Percentiles rank a stretch among this genome's conserved stretches.
Conservation (phyloP, 768 basidiomycete species). For the Lentinula sp. region DNA sequence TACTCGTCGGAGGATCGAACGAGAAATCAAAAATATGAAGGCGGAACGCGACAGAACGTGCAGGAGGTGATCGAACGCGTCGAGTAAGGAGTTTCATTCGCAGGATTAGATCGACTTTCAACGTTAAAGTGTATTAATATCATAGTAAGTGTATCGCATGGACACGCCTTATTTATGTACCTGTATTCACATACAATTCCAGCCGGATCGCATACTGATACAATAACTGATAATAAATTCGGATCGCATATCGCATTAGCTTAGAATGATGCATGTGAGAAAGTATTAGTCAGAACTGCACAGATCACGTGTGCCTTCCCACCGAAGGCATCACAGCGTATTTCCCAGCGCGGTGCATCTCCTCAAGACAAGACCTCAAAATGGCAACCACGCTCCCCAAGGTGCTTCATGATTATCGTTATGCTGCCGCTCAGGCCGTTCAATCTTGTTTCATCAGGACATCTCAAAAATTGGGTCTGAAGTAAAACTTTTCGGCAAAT, state of each 20-base stretch:
- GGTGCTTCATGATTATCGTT: background rate
- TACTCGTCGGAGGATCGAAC: constrained; percentile 29
- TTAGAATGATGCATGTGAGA: background rate
- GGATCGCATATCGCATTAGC: too few species aligned
- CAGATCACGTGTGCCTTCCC: background rate
- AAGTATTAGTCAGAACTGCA: constrained; percentile 15
- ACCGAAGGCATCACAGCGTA: background rate
- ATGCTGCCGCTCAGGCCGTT: background rate
- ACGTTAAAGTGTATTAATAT: too few species aligned
- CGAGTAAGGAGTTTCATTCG: constrained; percentile 16
- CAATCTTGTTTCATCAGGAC: constrained; percentile 26
- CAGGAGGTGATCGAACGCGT: constrained; percentile 22
- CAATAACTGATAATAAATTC: too few species aligned
- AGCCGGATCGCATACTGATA: too few species aligned
- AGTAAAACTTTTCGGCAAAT: constrained; percentile 97
- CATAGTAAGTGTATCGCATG: too few species aligned
- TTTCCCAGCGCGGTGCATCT: constrained; percentile 4
- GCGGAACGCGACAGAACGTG: constrained; percentile 24
- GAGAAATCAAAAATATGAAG: constrained; percentile 24
- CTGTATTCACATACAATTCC: too few species aligned
- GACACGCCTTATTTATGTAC: too few species aligned
- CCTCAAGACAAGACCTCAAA: constrained; percentile 31
- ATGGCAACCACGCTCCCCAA: constrained; percentile 79
- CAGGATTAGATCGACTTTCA: too few species aligned
- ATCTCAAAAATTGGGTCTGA: constrained; percentile 77